Evolutionary conservation across 2,329 filamentous ascomycete species (phyloP).

Genomic region (Ophiognomonia clavigignenti-juglandacearum): DNA sequence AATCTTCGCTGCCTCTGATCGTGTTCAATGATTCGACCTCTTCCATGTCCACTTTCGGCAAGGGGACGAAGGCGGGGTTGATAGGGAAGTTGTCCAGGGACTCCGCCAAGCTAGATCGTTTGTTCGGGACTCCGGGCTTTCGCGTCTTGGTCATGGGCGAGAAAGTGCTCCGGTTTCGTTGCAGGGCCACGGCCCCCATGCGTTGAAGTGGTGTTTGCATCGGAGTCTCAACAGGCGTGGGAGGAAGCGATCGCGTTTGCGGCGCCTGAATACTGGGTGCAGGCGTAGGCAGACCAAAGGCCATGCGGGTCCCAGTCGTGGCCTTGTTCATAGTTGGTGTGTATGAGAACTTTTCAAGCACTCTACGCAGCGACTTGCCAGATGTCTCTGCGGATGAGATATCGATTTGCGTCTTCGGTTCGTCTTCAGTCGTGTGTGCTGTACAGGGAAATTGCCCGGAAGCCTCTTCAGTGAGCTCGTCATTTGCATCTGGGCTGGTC

Average conservation of each 20-base stretch:
- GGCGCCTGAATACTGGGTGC: constrained; percentile 23
- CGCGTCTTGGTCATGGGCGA: constrained; percentile 21
- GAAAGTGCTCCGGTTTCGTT: constrained; percentile 23
- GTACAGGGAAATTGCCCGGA: constrained; percentile 19
- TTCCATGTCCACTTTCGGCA: constrained; percentile 48
- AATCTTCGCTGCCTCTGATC: constrained; percentile 50
- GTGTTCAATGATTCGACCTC: constrained; percentile 49
- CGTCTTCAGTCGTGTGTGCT: constrained; percentile 1
- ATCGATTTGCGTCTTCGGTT: neutral
- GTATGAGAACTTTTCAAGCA: constrained; percentile 24
- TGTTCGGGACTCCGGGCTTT: constrained; percentile 20
- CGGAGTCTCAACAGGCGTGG: constrained; percentile 13
- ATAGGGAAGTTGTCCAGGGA: constrained; percentile 34
- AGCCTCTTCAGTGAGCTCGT: constrained; percentile 4
- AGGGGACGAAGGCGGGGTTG: constrained; percentile 50
- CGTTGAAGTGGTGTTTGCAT: constrained; percentile 47
- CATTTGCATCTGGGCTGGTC: constrained; percentile 1
- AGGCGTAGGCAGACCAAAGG: constrained; percentile 37
- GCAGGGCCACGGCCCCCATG: constrained; percentile 42
- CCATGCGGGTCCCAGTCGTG: constrained; percentile 23
- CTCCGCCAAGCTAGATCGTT: constrained; percentile 18
- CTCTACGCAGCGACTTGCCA: constrained; percentile 20
- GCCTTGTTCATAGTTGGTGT: constrained; percentile 18
- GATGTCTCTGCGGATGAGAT: constrained; percentile 5
- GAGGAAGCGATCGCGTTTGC: constrained; percentile 6